These are phyloP conservation scores for Colletotrichum theobromicola DNA, from an alignment of 2,329 filamentous ascomycete species.

Conservation along the genomic window DNA sequence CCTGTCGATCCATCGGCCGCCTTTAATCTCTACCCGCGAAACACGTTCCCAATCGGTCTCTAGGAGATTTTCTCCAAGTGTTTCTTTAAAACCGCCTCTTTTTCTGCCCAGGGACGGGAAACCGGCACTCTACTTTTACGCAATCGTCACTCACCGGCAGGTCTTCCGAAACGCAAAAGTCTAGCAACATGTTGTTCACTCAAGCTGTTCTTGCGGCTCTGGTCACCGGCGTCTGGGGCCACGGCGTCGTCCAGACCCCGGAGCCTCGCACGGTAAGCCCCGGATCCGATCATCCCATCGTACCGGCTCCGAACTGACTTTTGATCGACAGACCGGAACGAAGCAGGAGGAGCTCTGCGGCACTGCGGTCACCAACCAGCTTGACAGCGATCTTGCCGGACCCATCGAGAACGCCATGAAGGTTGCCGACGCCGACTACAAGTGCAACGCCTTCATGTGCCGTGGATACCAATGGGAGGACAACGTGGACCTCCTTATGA, in stretches of 20 bases:
- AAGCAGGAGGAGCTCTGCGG: slow-evolving; percentile 28
- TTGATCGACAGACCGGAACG: slow-evolving; percentile 23
- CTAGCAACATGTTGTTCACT: not conserved
- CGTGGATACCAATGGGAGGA: slow-evolving; percentile 35
- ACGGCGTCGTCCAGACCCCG: slow-evolving; percentile 7
- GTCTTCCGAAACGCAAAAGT: not conserved
- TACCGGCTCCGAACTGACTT: not conserved
- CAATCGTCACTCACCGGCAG: not conserved
- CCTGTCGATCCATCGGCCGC: slow-evolving; percentile 4
- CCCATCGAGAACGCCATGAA: slow-evolving; percentile 32
- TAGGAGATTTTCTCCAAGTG: not conserved
- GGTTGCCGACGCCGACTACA: slow-evolving; percentile 25
- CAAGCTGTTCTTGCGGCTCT: slow-evolving; percentile 4
- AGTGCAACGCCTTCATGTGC: slow-evolving; percentile 32
- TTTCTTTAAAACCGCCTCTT: not conserved
- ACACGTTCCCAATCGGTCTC: not conserved
- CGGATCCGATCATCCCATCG: not conserved
- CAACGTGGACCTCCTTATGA: slow-evolving; percentile 29
- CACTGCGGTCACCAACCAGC: slow-evolving; percentile 20
- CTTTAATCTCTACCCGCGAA: slow-evolving; percentile 4
- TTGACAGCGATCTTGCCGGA: slow-evolving; percentile 28
- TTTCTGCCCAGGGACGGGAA: not conserved
- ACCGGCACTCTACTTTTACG: not conserved
- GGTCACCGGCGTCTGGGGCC: slow-evolving; percentile 8
- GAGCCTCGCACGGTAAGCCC: slow-evolving; percentile 8